Conservation (phyloP, 176 grass and related monocot genomes). For the Oryza nivara region DNA sequence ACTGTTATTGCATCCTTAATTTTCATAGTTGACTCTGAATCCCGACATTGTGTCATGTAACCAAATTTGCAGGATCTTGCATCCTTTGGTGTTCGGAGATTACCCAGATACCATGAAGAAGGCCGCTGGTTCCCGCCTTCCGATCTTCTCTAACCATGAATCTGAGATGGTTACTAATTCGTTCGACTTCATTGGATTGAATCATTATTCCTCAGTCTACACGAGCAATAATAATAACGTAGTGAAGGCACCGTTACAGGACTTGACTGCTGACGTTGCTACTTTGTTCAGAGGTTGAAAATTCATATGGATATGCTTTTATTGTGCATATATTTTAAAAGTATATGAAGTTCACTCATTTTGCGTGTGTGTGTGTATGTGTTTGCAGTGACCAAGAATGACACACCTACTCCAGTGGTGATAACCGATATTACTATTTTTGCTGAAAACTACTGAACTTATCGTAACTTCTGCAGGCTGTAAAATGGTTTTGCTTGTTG, state of each 20-base stretch:
- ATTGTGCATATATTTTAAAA: background rate
- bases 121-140: constrained; percentile 42
- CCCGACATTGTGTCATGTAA: background rate
- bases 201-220: constrained; percentile 56
- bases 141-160: constrained; percentile 40
- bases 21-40: background rate
- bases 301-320: background rate
- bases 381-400: background rate
- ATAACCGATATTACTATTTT: background rate
- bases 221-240: constrained; percentile 32
- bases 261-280: constrained; percentile 3
- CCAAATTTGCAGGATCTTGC: constrained; percentile 41
- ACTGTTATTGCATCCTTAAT: no score
- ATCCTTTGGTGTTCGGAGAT: constrained; percentile 56
- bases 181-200: constrained; percentile 65
- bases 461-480: background rate
- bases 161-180: constrained; percentile 46
- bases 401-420: background rate
- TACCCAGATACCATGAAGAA: constrained; percentile 58
- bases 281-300: constrained; percentile 10
- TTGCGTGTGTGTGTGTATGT: background rate
- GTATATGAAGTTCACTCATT: background rate
- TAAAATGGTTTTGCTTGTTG: constrained; percentile 9
- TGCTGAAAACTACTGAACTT: background rate
- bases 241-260: constrained; percentile 2